Evolutionary conservation across 306 rosid genomes (phyloP).

Genomic region (Vigna unguiculata): DNA sequence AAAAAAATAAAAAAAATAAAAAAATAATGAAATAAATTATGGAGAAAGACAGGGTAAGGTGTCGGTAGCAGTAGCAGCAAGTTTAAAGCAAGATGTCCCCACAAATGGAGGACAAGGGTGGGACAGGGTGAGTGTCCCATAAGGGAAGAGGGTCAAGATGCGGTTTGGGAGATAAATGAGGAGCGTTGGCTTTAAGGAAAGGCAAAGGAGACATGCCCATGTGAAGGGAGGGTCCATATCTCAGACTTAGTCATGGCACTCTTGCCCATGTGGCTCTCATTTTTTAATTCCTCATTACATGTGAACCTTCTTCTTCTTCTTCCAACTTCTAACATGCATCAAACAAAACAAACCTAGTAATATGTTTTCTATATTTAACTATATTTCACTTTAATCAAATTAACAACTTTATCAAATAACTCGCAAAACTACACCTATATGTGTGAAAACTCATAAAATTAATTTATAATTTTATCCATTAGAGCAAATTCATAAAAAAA

Average conservation of each 20-base stretch:
- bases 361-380: no score
- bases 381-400: no score
- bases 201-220: conserved; percentile 59
- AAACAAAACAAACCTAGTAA: no score
- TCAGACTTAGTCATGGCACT: conserved; percentile 47
- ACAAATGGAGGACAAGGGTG: conserved; percentile 68
- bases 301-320: conserved; percentile 22
- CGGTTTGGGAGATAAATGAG: conserved; percentile 54
- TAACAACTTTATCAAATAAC: no score
- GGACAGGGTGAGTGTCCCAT: conserved; percentile 69
- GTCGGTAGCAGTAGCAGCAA: conserved; percentile 86
- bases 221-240: conserved; percentile 58
- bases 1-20: no score
- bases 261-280: conserved; percentile 57
- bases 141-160: conserved; percentile 62
- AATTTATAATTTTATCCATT: no score
- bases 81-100: conserved; percentile 68
- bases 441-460: no score
- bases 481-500: no score
- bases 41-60: conserved; percentile 79
- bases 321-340: background rate
- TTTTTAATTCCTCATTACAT: conserved; percentile 29
- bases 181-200: conserved; percentile 54
- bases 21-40: conserved; percentile 46
- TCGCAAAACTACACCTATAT: no score